A percentile compares a stretch with the other conserved stretches of the same genome.
Evolutionary conservation across 768 basidiomycete genomes (phyloP).

Genomic region (Cyclocybe aegerita): DNA sequence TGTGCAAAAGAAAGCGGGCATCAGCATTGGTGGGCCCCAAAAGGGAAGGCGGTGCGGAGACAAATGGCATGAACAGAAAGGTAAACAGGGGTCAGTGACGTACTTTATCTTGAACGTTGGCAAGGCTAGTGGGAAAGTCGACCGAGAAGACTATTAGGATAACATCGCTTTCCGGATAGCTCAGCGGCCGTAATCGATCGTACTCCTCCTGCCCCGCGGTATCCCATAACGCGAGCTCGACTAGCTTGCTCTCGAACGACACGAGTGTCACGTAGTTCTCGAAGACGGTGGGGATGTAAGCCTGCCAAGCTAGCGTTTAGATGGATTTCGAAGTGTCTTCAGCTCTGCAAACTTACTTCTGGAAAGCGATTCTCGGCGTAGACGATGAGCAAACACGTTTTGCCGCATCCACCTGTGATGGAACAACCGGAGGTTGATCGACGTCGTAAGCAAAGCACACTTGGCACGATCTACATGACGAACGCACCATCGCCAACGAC

Average conservation of each 20-base stretch:
- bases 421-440: constrained; percentile 1
- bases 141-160: constrained; percentile 94
- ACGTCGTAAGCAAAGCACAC: background rate
- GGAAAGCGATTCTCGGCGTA: constrained; percentile 97
- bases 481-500: constrained; percentile 82
- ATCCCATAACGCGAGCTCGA: constrained; percentile 98
- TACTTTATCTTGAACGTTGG: constrained; percentile 89
- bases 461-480: constrained; percentile 10
- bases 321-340: constrained; percentile 8
- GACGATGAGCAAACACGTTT: constrained; percentile 95
- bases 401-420: constrained; percentile 74
- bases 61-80: background rate
- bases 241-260: constrained; percentile 80
- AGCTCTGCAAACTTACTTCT: constrained; percentile 56
- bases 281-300: constrained; percentile 92
- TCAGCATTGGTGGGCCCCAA: background rate
- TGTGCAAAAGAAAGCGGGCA: constrained; percentile 27
- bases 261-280: constrained; percentile 93
- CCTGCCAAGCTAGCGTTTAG: constrained; percentile 43
- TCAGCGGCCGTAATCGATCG: constrained; percentile 81
- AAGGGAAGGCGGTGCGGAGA: background rate
- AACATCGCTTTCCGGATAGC: constrained; percentile 87
- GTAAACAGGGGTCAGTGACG: constrained; percentile 20
- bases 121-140: constrained; percentile 89
- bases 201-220: constrained; percentile 98